Conservation (phyloP, 1,284 basidiomycete species). For the Malassezia furfur region DNA sequence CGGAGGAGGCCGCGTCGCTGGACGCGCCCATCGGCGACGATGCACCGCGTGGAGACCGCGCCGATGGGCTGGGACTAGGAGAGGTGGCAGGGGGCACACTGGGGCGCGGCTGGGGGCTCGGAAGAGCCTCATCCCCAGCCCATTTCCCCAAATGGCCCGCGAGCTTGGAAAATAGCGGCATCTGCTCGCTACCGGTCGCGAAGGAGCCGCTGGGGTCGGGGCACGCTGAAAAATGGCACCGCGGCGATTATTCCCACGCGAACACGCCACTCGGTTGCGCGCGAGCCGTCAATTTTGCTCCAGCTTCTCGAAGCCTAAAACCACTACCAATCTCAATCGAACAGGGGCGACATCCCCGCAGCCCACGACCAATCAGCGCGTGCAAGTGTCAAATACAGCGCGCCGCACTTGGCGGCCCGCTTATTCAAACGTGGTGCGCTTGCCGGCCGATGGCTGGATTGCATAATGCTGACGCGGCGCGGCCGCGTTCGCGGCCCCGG, state of each 20-base stretch:
- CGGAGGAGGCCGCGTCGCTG: too few relatives aligned
- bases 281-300: neutral
- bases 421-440: conserved; percentile 16
- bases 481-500: conserved; percentile 15
- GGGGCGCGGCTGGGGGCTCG: too few relatives aligned
- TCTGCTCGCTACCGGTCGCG: neutral
- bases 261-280: neutral
- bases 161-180: conserved; percentile 18
- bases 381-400: neutral
- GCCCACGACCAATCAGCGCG: neutral
- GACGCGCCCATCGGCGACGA: too few relatives aligned
- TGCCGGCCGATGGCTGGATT: conserved; percentile 11
- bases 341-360: neutral
- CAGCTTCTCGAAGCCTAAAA: neutral
- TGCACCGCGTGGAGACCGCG: too few relatives aligned
- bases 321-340: neutral
- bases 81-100: too few relatives aligned
- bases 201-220: neutral
- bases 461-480: conserved; percentile 13
- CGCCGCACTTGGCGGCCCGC: neutral
- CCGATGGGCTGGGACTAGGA: too few relatives aligned
- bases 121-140: neutral
- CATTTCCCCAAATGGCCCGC: conserved; percentile 4
- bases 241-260: neutral
- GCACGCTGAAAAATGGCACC: too few relatives aligned